Evolutionary conservation across 176 grass and related monocot species (phyloP), one percentile per base, ranked within the genome.

Genomic region (Themeda triandra): DNA sequence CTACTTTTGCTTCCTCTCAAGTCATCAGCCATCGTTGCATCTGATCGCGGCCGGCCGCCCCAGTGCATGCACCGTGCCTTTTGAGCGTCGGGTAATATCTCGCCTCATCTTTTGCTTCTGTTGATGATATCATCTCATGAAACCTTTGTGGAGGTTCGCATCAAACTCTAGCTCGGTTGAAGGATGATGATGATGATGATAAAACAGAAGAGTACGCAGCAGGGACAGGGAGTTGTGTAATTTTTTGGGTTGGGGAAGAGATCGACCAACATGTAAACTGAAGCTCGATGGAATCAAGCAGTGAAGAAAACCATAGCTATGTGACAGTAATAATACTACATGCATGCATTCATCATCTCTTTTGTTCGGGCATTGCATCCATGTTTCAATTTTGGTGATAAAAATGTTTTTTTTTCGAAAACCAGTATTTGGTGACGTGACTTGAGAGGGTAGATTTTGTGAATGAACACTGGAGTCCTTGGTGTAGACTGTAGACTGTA

Each of bases 221-320:
- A n/a, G n/a, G n/a, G n/a, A n/a, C n/a, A n/a, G n/a, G 51, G 31
- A 60, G 27, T 76, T 76, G 31, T 70, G 88, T 89, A 76, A 64
- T 64, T 77, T 70, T 81, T 85, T 53, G 5, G 13, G 84, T 79
- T 86, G 77, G 78, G 25, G 36, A 58, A 79, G 80, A 79, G 80
- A 69, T 62, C 36, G 68, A 85, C n/a, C 80, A 76, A 87, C 68
- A 63, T 90, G 80, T 90, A 90, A 87, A 77, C 80, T n/a, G 19
- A 87, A 83, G 84, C 67, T 79, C 28, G 64, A 85, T 79, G 15
- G 64, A 25, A 85, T 90, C 73, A 79, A 79, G 36, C 21, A n/a
- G 51, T 5, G 2, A 24, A 25, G 25, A 66, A 79, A 74, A 76
- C 37, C 44, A 70, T 68, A 81, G 28, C 67, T 74, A 78, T 66